phyloP scores from a whole-genome alignment of 2,329 filamentous ascomycete genomes.

The Colletotrichum sp. region DNA sequence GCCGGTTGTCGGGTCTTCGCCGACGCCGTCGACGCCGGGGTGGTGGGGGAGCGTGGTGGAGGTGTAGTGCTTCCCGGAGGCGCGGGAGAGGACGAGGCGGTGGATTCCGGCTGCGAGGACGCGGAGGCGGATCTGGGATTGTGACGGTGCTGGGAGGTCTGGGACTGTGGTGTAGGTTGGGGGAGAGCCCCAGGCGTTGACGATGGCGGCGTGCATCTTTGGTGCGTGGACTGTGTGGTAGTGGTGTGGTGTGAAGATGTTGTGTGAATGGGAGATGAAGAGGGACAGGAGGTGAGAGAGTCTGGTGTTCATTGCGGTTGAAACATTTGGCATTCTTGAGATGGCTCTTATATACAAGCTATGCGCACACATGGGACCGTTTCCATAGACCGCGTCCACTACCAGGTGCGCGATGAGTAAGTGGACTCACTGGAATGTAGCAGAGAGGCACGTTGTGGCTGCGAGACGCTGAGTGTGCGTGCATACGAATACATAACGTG shows the following conservation, averaged over 20 bases:
- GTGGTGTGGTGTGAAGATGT: background rate
- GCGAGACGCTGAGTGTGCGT: background rate
- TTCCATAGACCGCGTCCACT: background rate
- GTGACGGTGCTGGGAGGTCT: conserved; percentile 35
- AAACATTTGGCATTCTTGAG: background rate
- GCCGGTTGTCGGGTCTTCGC: conserved; percentile 46
- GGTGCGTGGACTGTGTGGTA: background rate
- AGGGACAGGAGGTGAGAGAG: background rate
- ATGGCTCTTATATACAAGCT: background rate
- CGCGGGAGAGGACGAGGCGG: conserved; percentile 57
- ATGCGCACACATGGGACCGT: background rate
- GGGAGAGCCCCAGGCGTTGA: conserved; percentile 41
- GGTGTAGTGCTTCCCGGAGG: conserved; percentile 60
- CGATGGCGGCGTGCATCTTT: conserved; percentile 41
- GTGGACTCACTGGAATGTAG: background rate
- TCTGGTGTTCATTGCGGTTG: background rate
- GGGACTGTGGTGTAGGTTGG: conserved; percentile 32
- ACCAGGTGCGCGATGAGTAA: background rate
- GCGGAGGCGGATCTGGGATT: conserved; percentile 52
- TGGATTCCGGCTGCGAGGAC: conserved; percentile 55
- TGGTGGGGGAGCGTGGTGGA: conserved; percentile 53
- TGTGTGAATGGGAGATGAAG: background rate
- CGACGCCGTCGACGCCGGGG: conserved; percentile 60
- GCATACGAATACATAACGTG: background rate
- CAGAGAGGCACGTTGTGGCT: background rate